Evolutionary conservation across 345 rosid species (phyloP).

Genomic region (Moringa oleifera): DNA sequence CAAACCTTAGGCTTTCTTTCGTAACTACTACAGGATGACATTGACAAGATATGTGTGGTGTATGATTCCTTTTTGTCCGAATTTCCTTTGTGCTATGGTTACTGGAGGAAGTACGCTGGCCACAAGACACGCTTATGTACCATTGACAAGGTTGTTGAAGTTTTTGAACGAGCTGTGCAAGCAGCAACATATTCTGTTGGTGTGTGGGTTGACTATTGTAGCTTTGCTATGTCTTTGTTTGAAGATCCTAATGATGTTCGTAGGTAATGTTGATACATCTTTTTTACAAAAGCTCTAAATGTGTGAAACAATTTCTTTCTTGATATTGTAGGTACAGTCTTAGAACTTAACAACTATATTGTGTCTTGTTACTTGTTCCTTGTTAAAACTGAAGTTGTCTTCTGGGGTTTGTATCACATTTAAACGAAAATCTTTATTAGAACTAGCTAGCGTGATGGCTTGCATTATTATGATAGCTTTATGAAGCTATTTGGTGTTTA

Average conservation of each 20-base stretch:
- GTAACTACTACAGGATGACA: conserved; percentile 53
- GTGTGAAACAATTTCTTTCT: background rate
- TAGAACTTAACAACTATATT: background rate
- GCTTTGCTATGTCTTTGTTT: conserved; percentile 45
- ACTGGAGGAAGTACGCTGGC: conserved; percentile 79
- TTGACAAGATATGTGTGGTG: conserved; percentile 50
- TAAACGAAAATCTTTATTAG: too few relatives aligned
- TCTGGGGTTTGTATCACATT: background rate
- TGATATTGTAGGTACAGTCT: background rate
- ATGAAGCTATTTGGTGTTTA: too few relatives aligned
- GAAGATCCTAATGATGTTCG: conserved; percentile 68
- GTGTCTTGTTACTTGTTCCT: background rate
- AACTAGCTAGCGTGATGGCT: too few relatives aligned
- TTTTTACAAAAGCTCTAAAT: background rate
- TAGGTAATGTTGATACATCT: conserved; percentile 39
- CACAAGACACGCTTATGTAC: conserved; percentile 50
- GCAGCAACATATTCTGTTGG: conserved; percentile 65
- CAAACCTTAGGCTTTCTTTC: background rate
- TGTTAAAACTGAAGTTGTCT: too few relatives aligned
- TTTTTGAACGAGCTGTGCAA: conserved; percentile 67
- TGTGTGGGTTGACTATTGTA: conserved; percentile 77
- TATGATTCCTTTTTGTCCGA: conserved; percentile 73
- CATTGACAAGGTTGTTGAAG: conserved; percentile 51
- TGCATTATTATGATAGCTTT: too few relatives aligned
- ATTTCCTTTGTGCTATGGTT: conserved; percentile 84